phyloP scores from a whole-genome alignment of 129 eudicot genomes.

The Gnaphalium uliginosum region DNA sequence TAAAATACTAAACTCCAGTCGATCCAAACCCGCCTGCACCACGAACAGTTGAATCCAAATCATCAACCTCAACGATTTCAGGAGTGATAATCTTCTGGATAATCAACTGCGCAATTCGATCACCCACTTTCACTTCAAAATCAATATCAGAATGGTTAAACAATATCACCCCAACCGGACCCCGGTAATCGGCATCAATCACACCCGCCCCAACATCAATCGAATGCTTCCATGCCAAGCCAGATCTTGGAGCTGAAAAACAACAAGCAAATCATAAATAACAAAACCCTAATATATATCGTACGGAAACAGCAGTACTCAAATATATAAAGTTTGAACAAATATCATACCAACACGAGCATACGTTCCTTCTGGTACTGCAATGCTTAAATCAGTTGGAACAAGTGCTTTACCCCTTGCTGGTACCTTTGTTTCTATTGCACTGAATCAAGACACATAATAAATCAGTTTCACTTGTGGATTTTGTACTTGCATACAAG shows the following conservation, averaged over 20 bases:
- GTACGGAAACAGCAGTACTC: background rate
- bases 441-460: slow-evolving; percentile 40
- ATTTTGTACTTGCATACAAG: background rate
- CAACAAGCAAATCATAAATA: background rate
- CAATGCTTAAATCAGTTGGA: slow-evolving; percentile 78
- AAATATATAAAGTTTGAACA: background rate
- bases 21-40: slow-evolving; percentile 94
- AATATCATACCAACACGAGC: slow-evolving; percentile 65
- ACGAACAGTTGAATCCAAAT: slow-evolving; percentile 67
- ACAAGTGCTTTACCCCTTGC: slow-evolving; percentile 77
- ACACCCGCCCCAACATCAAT: slow-evolving; percentile 96
- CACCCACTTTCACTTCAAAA: slow-evolving; percentile 44
- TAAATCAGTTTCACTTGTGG: background rate
- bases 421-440: slow-evolving; percentile 55
- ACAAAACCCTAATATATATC: background rate
- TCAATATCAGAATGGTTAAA: slow-evolving; percentile 38
- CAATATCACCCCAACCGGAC: slow-evolving; percentile 43
- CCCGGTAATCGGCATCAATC: slow-evolving; percentile 59
- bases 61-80: slow-evolving; percentile 38
- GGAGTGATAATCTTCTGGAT: slow-evolving; percentile 54
- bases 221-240: slow-evolving; percentile 88
- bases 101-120: slow-evolving; percentile 80
- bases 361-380: slow-evolving; percentile 77
- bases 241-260: slow-evolving; percentile 74
- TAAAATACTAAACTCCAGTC: slow-evolving; percentile 49